Evolutionary conservation across 352 stramenopile genomes (phyloP).

Genomic region (Phytophthora cajani): DNA sequence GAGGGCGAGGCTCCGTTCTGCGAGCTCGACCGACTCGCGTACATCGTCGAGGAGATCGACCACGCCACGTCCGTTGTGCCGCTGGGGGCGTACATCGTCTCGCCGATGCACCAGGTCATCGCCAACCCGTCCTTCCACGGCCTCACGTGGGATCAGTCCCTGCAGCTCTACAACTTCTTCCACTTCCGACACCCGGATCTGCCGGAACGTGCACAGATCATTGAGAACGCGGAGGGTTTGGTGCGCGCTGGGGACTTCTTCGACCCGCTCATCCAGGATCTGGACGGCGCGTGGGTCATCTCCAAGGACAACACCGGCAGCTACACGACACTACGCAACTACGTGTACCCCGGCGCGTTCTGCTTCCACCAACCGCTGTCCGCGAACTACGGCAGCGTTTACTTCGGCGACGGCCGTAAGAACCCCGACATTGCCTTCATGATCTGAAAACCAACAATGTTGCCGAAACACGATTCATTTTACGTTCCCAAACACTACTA

Average conservation of each 20-base stretch:
- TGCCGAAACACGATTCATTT: slow-evolving; percentile 13
- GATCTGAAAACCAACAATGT: slow-evolving; percentile 37
- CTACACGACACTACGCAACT: slow-evolving; percentile 71
- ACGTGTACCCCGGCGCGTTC: slow-evolving; percentile 66
- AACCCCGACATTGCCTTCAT: slow-evolving; percentile 82
- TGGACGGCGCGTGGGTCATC: slow-evolving; percentile 70
- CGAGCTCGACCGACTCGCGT: slow-evolving; percentile 76
- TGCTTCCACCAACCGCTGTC: slow-evolving; percentile 72
- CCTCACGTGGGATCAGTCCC: slow-evolving; percentile 65
- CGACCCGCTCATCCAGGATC: slow-evolving; percentile 69
- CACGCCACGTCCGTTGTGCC: slow-evolving; percentile 62
- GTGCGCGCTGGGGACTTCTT: slow-evolving; percentile 75
- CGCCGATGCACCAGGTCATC: slow-evolving; percentile 71
- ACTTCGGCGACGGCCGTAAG: slow-evolving; percentile 81
- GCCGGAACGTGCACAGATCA: slow-evolving; percentile 63
- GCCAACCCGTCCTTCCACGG: slow-evolving; percentile 74
- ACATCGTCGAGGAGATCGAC: slow-evolving; percentile 76
- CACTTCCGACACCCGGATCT: slow-evolving; percentile 74
- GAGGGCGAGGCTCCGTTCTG: slow-evolving; percentile 55
- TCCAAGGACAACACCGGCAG: slow-evolving; percentile 70
- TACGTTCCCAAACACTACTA: not conserved
- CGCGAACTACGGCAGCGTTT: slow-evolving; percentile 62
- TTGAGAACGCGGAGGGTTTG: slow-evolving; percentile 58
- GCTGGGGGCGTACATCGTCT: slow-evolving; percentile 73
- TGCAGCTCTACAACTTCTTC: slow-evolving; percentile 80